Base-by-base conservation (phyloP, 495 filamentous ascomycete species). In the Darksidea phi region DNA sequence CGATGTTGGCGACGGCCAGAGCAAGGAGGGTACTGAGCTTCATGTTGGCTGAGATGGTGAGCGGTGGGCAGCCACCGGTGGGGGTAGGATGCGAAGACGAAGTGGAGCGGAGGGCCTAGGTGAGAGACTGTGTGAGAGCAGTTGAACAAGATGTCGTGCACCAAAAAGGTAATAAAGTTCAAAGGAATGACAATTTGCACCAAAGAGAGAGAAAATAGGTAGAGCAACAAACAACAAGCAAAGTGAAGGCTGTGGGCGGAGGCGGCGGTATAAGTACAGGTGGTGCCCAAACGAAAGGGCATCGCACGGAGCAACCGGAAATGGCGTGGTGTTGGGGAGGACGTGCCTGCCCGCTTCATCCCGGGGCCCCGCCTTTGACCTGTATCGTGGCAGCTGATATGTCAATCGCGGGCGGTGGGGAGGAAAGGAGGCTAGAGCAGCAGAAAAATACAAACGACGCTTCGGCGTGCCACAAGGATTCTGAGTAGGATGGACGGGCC, bases 81-180 rank as follows among this genome's bases (percentile, higher is more conserved):
- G 25, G 46, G 11, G 1, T 12, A 45, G 12, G 48, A 43, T 36
- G 48, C 10, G n/a, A 12, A 8, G n/a, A 32, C 41, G 41, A 17
- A 25, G 17, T 23, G 17, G 43, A 57, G 34, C 28, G 15, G 52
- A 24, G 21, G n/a, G 34, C 18, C 11, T 53, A 34, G 32, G 54
- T 43, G 54, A n/a, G 20, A 32, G 28, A 3, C 28, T 41, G 6
- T 4, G 38, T n/a, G 36, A 32, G 47, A 53, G 54, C 61, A 64
- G 61, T 58, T 64, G 61, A 53, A 37, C 61, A 26, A 28, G 61
- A 54, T 59, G 55, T 54, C 46, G 61, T 59, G 54, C 61, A 42
- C 57, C 21, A 48, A 18, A 38, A 26, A 47, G 52, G 43, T 17
- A 2, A 12, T 20, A 45, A 28, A 23, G 25, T 53, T 36, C 38